phyloP scores from a whole-genome alignment of 257 asterid genomes.

The Solanum commersonii region DNA sequence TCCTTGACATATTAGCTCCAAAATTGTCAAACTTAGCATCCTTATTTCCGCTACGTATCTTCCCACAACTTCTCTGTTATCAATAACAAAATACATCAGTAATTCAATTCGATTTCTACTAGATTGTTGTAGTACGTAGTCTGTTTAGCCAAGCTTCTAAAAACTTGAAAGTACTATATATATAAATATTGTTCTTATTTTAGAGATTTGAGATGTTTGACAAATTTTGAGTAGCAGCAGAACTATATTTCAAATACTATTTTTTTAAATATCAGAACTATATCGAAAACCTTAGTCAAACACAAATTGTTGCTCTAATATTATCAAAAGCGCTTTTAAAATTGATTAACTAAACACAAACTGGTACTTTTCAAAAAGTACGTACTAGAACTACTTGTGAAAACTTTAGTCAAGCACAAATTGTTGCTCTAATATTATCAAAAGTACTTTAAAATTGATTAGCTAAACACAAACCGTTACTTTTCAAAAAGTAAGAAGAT shows the following conservation, averaged over 20 bases:
- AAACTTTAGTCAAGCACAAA: neutral
- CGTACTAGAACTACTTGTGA: neutral
- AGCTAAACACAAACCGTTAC: neutral
- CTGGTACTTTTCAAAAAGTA: neutral
- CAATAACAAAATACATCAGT: neutral
- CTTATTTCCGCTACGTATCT: constrained; percentile 9
- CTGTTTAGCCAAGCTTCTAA: neutral
- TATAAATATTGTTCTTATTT: neutral
- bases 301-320: neutral
- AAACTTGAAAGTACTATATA: neutral
- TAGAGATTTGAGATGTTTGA: neutral
- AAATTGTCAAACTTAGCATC: constrained; percentile 2
- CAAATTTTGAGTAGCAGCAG: too few relatives aligned
- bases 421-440: neutral
- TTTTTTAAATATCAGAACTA: neutral
- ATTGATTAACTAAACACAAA: neutral
- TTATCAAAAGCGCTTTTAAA: neutral
- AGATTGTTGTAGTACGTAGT: neutral
- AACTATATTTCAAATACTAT: too few relatives aligned
- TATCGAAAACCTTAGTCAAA: neutral
- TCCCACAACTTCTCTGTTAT: constrained; percentile 21
- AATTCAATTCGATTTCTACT: neutral
- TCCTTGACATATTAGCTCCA: constrained; percentile 19
- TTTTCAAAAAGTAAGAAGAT: neutral
- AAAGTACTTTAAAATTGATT: neutral